Evolutionary conservation across 2,329 filamentous ascomycete species (phyloP).

Genomic region (Daldinia sp.): DNA sequence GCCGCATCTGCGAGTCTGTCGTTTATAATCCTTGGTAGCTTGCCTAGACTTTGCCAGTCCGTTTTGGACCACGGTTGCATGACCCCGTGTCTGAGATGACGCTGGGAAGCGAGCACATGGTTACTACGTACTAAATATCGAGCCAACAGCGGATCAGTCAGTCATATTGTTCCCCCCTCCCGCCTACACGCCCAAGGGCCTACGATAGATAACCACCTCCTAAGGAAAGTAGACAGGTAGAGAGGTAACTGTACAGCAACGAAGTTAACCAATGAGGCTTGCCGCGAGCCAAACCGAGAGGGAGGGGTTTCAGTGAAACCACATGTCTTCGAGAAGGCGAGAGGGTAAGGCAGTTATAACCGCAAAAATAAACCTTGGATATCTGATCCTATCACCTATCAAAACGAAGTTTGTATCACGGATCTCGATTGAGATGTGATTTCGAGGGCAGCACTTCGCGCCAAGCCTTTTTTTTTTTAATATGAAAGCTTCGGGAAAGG

Average conservation of each 20-base stretch:
- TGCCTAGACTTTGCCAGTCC: slow-evolving; percentile 35
- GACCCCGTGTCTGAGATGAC: slow-evolving; percentile 38
- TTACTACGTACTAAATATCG: slow-evolving; percentile 8
- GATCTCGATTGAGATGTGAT: slow-evolving; percentile 35
- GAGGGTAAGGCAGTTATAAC: slow-evolving; percentile 27
- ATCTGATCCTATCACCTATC: slow-evolving; percentile 19
- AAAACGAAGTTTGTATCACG: slow-evolving; percentile 18
- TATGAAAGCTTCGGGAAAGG: not conserved
- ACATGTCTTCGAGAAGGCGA: slow-evolving; percentile 20
- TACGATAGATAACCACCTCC: too few relatives aligned
- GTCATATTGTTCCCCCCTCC: slow-evolving; percentile 14
- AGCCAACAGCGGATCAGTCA: slow-evolving; percentile 22
- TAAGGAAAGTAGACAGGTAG: not conserved
- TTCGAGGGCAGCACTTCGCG: slow-evolving; percentile 7
- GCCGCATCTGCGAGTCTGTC: slow-evolving; percentile 38
- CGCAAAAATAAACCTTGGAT: slow-evolving; percentile 16
- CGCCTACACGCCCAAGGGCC: slow-evolving; percentile 3
- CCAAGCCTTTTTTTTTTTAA: not conserved
- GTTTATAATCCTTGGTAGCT: slow-evolving; percentile 29
- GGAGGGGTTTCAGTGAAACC: slow-evolving; percentile 16
- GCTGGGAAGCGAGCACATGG: slow-evolving; percentile 36
- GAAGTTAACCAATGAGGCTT: slow-evolving; percentile 23
- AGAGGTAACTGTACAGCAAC: slow-evolving; percentile 27
- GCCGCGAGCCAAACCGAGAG: slow-evolving; percentile 32
- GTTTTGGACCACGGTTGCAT: slow-evolving; percentile 42